Base-by-base conservation (phyloP, 345 rosid species). In the Garcia nutans region DNA sequence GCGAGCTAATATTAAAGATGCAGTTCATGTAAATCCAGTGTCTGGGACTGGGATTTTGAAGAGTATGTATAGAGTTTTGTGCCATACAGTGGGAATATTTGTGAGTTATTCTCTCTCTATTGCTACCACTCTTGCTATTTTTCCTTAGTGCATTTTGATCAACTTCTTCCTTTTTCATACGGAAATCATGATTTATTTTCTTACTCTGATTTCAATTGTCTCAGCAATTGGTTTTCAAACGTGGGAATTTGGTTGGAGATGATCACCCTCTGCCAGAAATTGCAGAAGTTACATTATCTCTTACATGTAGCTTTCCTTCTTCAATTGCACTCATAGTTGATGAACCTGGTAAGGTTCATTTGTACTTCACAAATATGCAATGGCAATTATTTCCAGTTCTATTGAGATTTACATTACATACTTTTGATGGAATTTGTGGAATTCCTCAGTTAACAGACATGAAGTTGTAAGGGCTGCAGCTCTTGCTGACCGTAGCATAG, bases 221-320 rank as follows among this genome's bases (percentile, higher is more conserved):
- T 76, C 83, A 94, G 98, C 83, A 84, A 69, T 74, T 92, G 75
- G 85, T 84, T 77, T 92, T 92, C 84, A 84, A 77, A 83, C 97
- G 95, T 61, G 94, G 98, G 76, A 94, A 94, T 85, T 80, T 87
- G 82, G 87, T 87, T 54, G 95, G 98, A 68, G 85, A 71, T 79
- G 90, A 87, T 77, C 98, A 94, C 87, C 95, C 89, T 80, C 57
- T 91, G 66, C 96, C 98, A 47, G 87, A 87, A 55, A 77, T 92
- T 68, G 93, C 86, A 47, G 92, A 89, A 85, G 90, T 81, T 80
- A 76, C 81, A 63, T 67, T 92, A 78, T 78, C 83, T 73, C 82
- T 92, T 72, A 81, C 78, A 28, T 92, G 98, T 86, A 81, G 87
- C 77, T 75, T 91, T 77, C 98, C 98, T 67, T 85, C 92, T 76